Conservation (phyloP, 108 stramenopile genomes). For the Fragilaria radians region DNA sequence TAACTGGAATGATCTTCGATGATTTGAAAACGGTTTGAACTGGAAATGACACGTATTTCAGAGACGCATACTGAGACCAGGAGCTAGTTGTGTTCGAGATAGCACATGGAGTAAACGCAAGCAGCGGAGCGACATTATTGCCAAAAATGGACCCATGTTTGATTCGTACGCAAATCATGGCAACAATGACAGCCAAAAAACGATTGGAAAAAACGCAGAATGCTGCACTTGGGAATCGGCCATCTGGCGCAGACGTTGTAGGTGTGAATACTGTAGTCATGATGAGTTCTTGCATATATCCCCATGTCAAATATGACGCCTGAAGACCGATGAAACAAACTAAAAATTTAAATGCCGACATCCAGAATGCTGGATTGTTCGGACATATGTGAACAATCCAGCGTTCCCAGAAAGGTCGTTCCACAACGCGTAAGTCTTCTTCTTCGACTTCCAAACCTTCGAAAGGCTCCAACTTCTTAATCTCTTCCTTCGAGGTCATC, state of each 20-base stretch:
- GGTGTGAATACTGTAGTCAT: conserved; percentile 90
- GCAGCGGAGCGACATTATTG: conserved; percentile 76
- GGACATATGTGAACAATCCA: background rate
- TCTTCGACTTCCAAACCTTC: too few species aligned
- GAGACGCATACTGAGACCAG: conserved; percentile 96
- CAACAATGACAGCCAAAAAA: conserved; percentile 91
- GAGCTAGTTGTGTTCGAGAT: conserved; percentile 92
- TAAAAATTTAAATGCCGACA: conserved; percentile 42
- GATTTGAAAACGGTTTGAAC: conserved; percentile 96
- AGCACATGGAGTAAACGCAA: conserved; percentile 92
- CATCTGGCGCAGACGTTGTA: conserved; percentile 60
- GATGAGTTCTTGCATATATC: conserved; percentile 96
- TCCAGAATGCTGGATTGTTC: conserved; percentile 39
- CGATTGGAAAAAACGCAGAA: conserved; percentile 98
- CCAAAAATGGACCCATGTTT: conserved; percentile 70
- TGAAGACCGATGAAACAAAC: conserved; percentile 79
- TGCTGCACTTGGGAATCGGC: conserved; percentile 88
- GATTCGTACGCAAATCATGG: conserved; percentile 74
- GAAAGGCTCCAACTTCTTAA: background rate
- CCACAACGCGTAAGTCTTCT: background rate
- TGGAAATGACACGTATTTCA: conserved; percentile 96
- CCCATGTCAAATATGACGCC: conserved; percentile 90
- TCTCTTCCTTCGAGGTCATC: background rate
- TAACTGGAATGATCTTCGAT: conserved; percentile 98
- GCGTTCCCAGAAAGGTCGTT: background rate